phyloP scores from a whole-genome alignment of 2,329 filamentous ascomycete genomes.

The Pyricularia grisea region DNA sequence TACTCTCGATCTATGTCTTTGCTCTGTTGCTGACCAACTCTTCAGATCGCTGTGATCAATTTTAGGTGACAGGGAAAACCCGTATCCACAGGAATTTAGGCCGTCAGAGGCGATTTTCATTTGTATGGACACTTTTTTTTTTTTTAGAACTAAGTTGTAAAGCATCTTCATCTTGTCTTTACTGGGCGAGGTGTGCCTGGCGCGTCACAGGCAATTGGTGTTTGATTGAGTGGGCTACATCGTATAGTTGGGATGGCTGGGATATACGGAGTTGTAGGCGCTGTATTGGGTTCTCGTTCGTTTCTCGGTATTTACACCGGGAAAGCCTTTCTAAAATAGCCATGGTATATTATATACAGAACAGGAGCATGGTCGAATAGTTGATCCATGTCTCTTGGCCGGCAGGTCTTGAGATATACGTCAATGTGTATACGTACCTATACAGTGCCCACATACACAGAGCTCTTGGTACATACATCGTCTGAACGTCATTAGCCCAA shows the following conservation, averaged over 20 bases:
- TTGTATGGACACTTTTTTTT: not conserved
- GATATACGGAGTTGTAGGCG: not conserved
- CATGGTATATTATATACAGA: not conserved
- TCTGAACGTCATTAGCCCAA: not conserved
- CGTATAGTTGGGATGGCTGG: not conserved
- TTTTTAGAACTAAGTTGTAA: not conserved
- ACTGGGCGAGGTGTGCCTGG: not conserved
- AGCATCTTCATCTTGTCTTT: not conserved
- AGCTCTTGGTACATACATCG: not conserved
- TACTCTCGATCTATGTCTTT: not conserved
- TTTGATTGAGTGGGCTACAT: not conserved
- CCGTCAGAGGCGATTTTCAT: not conserved
- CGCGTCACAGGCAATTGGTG: not conserved
- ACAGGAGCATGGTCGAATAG: not conserved
- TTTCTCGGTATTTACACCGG: not conserved
- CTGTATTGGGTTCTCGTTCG: not conserved
- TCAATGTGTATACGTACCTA: not conserved
- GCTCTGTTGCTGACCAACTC: not conserved
- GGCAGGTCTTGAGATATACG: not conserved
- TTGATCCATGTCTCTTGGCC: not conserved
- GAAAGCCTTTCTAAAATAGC: not conserved
- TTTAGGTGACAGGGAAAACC: slow-evolving; percentile 10
- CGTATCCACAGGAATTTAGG: not conserved
- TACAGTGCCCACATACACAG: not conserved
- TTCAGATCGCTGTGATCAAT: slow-evolving; percentile 14